These are phyloP conservation scores for Diaporthe amygdali DNA, from an alignment of 2,329 filamentous ascomycete genomes.

Conservation along the genomic window DNA sequence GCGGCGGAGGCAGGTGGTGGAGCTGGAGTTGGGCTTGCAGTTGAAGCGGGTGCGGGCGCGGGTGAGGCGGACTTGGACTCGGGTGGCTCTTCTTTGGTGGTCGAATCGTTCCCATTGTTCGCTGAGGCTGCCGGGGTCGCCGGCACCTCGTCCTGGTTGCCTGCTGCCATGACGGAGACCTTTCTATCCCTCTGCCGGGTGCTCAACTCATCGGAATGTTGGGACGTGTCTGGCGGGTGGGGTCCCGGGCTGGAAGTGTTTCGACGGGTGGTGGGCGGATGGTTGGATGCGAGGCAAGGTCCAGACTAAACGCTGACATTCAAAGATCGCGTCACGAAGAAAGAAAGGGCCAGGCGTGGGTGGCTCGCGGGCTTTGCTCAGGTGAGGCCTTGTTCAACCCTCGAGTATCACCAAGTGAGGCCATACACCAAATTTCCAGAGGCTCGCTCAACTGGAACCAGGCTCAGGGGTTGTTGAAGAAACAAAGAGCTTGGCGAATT, in stretches of 20 bases:
- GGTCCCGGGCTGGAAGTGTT: background rate
- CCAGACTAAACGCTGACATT: conserved; percentile 1
- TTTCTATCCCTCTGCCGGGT: background rate
- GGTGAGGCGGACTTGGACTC: background rate
- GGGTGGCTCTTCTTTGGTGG: background rate
- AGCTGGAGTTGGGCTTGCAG: background rate
- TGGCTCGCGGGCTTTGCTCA: background rate
- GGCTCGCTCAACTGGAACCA: background rate
- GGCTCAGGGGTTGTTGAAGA: conserved; percentile 14
- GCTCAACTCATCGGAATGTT: conserved; percentile 4
- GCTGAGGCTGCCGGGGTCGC: background rate
- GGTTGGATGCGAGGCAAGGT: background rate
- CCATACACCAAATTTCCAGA: background rate
- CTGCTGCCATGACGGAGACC: conserved; percentile 6
- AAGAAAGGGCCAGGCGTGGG: background rate
- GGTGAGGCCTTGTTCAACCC: background rate
- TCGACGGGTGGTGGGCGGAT: background rate
- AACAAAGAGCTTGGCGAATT: conserved; percentile 14
- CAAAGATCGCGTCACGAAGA: background rate
- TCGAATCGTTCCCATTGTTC: background rate
- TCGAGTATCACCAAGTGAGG: background rate
- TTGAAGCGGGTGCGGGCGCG: background rate
- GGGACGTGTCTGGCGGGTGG: background rate
- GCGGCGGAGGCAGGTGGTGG: background rate
- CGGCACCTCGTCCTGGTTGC: conserved; percentile 6